Conservation (phyloP, 2,329 filamentous ascomycete genomes). For the Calonectria pseudoreteaudii region DNA sequence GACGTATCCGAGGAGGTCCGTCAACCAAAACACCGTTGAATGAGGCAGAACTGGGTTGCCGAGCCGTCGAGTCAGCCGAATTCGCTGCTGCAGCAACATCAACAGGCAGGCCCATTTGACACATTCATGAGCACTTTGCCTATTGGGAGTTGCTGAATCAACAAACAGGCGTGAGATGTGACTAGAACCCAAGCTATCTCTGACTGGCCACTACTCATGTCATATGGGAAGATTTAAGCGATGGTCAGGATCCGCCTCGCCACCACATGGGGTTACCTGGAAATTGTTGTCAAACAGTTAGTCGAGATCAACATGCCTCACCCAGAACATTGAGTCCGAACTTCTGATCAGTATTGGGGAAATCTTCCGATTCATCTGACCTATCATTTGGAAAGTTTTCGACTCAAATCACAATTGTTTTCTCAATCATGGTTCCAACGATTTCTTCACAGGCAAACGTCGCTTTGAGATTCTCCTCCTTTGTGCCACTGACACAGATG, state of each 20-base stretch:
- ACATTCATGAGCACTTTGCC: too few relatives aligned
- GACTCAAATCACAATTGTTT: slow-evolving; percentile 33
- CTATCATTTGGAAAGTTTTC: neutral
- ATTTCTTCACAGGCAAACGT: slow-evolving; percentile 90
- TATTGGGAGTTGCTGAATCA: neutral
- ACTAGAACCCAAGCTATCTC: neutral
- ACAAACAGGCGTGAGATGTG: neutral
- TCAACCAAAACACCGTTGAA: neutral
- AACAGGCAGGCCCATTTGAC: too few relatives aligned
- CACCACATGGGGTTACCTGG: neutral
- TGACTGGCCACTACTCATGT: neutral
- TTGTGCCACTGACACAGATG: slow-evolving; percentile 66
- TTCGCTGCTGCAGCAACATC: neutral
- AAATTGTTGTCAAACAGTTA: neutral
- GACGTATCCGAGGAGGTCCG: neutral
- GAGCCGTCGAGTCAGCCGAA: neutral
- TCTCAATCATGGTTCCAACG: slow-evolving; percentile 66
- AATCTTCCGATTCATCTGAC: slow-evolving; percentile 5
- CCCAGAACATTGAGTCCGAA: neutral
- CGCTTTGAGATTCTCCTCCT: slow-evolving; percentile 67
- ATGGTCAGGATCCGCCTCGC: slow-evolving; percentile 23
- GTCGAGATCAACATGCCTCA: neutral
- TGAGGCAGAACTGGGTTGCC: neutral
- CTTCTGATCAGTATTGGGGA: neutral
- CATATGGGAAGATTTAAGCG: neutral